Conservation (phyloP, 345 rosid species). For the Murraya paniculata region DNA sequence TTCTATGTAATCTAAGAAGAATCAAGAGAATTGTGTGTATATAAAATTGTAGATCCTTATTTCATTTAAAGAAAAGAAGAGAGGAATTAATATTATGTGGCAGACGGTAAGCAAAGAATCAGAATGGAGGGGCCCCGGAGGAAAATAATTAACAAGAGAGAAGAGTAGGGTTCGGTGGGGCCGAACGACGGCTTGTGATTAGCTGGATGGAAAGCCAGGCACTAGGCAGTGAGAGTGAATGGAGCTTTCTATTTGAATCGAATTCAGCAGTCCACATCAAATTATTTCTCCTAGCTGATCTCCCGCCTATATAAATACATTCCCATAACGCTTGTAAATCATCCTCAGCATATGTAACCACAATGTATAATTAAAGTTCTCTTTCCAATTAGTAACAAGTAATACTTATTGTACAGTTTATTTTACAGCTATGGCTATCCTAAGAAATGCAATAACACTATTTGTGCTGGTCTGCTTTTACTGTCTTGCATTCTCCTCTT, state of each 20-base stretch:
- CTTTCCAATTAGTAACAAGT: background rate
- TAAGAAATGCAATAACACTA: background rate
- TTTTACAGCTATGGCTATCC: constrained; percentile 17
- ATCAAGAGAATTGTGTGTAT: background rate
- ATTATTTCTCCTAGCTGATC: constrained; percentile 1
- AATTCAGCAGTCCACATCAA: constrained; percentile 32
- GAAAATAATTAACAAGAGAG: background rate
- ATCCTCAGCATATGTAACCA: background rate
- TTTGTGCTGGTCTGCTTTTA: constrained; percentile 18
- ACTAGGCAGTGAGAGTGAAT: constrained; percentile 22
- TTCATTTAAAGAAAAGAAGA: background rate
- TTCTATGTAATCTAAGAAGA: background rate
- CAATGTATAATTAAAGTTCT: background rate
- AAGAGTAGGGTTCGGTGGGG: constrained; percentile 29
- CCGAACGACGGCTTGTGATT: constrained; percentile 63
- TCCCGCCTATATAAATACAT: constrained; percentile 20
- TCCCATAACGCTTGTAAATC: constrained; percentile 19
- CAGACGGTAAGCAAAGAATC: background rate
- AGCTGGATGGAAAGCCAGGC: constrained; percentile 76
- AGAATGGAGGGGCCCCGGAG: background rate
- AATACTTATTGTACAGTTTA: no score
- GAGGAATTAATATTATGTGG: background rate
- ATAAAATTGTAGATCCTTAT: background rate
- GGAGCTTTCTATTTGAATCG: constrained; percentile 35
- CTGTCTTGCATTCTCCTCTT: constrained; percentile 26